Evolutionary conservation across 108 stramenopile genomes (phyloP).

Genomic region (Conticribra weissflogii): DNA sequence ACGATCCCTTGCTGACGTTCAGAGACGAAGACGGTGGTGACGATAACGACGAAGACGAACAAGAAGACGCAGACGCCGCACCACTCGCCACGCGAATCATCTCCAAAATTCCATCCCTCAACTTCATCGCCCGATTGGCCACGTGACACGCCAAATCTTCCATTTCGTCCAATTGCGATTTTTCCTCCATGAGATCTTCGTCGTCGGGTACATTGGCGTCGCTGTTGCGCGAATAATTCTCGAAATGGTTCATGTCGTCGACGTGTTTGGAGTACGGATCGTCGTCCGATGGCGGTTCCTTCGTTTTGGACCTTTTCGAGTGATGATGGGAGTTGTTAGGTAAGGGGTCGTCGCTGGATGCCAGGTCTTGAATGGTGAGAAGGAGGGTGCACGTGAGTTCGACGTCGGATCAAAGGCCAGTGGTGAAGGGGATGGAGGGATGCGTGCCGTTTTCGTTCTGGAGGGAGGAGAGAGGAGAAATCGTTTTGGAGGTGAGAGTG

Average conservation of each 20-base stretch:
- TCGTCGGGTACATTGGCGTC: constrained; percentile 23
- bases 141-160: constrained; percentile 48
- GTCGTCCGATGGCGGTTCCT: constrained; percentile 8
- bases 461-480: background rate
- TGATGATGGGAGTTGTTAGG: too few relatives aligned
- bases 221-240: constrained; percentile 34
- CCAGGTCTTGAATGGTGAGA: constrained; percentile 33
- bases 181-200: constrained; percentile 26
- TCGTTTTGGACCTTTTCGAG: too few relatives aligned
- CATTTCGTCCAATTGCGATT: constrained; percentile 40
- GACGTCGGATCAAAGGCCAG: constrained; percentile 44
- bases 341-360: constrained; percentile 3
- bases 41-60: too few relatives aligned
- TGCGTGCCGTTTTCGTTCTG: background rate
- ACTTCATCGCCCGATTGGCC: constrained; percentile 41
- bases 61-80: too few relatives aligned
- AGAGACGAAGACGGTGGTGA: background rate
- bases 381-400: constrained; percentile 36
- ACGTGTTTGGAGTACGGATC: constrained; percentile 22
- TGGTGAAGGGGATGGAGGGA: constrained; percentile 16
- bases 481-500: too few relatives aligned
- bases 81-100: constrained; percentile 47
- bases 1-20: background rate
- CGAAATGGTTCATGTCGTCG: constrained; percentile 36
- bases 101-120: constrained; percentile 59